A percentile compares a stretch with the other conserved stretches of the same genome.
These are phyloP conservation scores for Breynia disticha DNA, from an alignment of 441 rosid species.

Conservation along the genomic window DNA sequence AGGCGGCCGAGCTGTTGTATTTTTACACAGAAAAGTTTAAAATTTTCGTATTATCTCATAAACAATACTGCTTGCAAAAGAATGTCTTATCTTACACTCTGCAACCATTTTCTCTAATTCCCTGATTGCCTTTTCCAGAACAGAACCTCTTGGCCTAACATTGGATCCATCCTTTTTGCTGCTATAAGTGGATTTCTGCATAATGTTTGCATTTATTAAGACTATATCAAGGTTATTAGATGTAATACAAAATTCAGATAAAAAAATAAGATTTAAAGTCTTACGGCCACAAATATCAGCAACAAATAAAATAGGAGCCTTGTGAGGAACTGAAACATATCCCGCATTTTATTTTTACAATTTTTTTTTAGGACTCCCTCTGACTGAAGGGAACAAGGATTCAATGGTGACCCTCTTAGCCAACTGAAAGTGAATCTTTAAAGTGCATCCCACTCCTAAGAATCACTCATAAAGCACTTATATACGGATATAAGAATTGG, in stretches of 20 bases:
- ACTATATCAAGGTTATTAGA: not conserved
- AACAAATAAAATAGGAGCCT: too few relatives aligned
- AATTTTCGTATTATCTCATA: not conserved
- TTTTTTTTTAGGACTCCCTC: too few relatives aligned
- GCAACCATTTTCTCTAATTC: conserved; percentile 89
- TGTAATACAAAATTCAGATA: not conserved
- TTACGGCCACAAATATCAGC: not conserved
- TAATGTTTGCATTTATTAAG: not conserved
- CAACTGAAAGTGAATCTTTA: too few relatives aligned
- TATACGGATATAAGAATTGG: too few relatives aligned
- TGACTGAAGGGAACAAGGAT: too few relatives aligned
- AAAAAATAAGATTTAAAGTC: too few relatives aligned
- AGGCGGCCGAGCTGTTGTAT: conserved; percentile 75
- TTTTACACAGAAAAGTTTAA: conserved; percentile 13
- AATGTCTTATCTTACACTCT: conserved; percentile 55
- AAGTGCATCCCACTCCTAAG: too few relatives aligned
- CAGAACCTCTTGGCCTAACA: conserved; percentile 49
- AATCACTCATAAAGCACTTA: too few relatives aligned
- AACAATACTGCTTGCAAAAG: not conserved
- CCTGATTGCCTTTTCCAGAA: conserved; percentile 80
- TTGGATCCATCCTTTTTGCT: conserved; percentile 55
- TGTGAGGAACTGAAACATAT: too few relatives aligned
- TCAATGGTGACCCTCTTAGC: too few relatives aligned
- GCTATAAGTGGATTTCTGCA: conserved; percentile 36
- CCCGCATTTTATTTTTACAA: too few relatives aligned